A percentile compares a stretch with the other conserved stretches of the same genome.
Conservation (phyloP, 306 rosid species). For the Crataegus laevigata region DNA sequence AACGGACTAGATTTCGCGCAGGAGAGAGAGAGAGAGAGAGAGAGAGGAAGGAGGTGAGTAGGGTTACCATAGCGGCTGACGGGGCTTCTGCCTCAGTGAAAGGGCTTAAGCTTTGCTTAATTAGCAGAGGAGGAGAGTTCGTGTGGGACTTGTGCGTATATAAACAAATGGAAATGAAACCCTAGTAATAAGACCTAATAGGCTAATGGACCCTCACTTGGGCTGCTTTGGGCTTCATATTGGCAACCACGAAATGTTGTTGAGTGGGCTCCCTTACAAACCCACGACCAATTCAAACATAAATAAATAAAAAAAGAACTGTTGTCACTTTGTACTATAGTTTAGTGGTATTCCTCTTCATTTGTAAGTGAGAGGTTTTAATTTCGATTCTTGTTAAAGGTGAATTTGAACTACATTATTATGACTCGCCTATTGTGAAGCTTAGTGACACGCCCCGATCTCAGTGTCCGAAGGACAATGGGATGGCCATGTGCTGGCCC, state of each 20-base stretch:
- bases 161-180: neutral
- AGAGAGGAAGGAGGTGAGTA: no score
- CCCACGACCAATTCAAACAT: no score
- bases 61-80: conserved; percentile 51
- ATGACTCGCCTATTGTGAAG: no score
- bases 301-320: no score
- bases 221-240: neutral
- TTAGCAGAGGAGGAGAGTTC: neutral
- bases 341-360: accelerated
- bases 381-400: accelerated
- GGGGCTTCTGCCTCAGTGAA: conserved; percentile 7
- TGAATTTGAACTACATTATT: no score
- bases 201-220: neutral
- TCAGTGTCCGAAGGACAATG: no score
- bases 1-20: neutral
- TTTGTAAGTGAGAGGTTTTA: no score
- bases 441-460: no score
- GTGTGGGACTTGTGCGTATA: neutral
- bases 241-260: neutral
- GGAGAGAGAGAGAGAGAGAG: neutral
- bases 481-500: no score
- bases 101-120: neutral
- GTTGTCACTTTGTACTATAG: no score
- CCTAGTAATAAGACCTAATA: neutral
- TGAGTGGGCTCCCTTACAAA: neutral